Base-by-base conservation (phyloP, 768 basidiomycete species). In the Antrodiella citrinella region DNA sequence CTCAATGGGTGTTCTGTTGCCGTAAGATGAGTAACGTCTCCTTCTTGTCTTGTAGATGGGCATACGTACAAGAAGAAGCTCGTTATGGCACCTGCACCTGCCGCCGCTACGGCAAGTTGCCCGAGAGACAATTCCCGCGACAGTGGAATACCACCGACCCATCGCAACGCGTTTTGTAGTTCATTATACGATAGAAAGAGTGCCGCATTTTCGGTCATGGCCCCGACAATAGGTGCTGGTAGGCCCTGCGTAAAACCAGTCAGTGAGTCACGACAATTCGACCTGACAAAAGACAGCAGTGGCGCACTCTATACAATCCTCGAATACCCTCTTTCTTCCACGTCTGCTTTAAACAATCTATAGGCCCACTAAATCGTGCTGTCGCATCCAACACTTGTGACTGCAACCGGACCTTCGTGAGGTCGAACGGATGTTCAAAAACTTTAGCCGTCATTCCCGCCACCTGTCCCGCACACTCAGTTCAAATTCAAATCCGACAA, bases 351-450 rank as follows among this genome's bases (percentile, higher is more conserved):
- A 97, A 75, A 65, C 93, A 95, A 67, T 98, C 90, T 52, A 91
- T 58, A 0, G 94, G 93, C 0, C 94, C 94, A 12, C 71, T 81
- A 69, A 92, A 98, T 15, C 82, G 78, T 19, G 76, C 69, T 12
- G 78, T 71, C 9, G 78, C 69, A 53, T 87, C 81, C 48, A 94
- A 73, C 11, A 94, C 83, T 61, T 97, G 95, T 1, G 89, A 80
- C 66, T 98, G 95, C 40, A 98, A 75, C 45, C 94, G 80, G 51
- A 96, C 94, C 70, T 96, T 97, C 50, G 91, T 86, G 26, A 98
- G 78, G 67, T 97, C 94, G 60, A 95, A 92, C 0, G 95, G 95
- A 63, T 96, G 91, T 69, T 95, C 93, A 54, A 96, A 84, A 13
- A 92, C 72, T 67, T 91, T 90, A 19, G 92, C 84, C 7, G 78